Percentiles rank a stretch among this genome's conserved stretches.
Evolutionary conservation across 2,329 filamentous ascomycete species (phyloP).

Genomic region (Microdochium trichocladiopsis): DNA sequence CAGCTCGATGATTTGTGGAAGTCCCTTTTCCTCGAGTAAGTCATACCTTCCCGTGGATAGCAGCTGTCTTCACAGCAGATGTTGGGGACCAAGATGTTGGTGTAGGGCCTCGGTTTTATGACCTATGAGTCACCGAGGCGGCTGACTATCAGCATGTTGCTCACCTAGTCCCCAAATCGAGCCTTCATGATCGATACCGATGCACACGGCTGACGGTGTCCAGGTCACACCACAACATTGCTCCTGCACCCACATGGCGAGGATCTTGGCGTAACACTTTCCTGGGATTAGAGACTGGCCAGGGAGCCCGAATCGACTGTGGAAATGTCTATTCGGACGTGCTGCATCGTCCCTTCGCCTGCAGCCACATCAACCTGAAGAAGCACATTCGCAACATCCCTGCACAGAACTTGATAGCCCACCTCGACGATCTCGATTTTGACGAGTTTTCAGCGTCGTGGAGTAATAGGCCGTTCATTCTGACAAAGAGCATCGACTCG

Average conservation of each 20-base stretch:
- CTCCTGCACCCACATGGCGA: constrained; percentile 55
- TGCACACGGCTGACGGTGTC: neutral
- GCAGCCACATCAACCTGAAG: constrained; percentile 64
- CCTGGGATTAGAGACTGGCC: constrained; percentile 45
- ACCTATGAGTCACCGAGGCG: neutral
- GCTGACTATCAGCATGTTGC: neutral
- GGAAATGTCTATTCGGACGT: constrained; percentile 81
- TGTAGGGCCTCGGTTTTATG: too few species aligned
- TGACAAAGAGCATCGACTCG: constrained; percentile 71
- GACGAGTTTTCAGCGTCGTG: constrained; percentile 69
- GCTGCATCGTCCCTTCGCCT: constrained; percentile 84
- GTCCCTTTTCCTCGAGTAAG: constrained; percentile 75
- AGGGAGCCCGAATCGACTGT: constrained; percentile 60
- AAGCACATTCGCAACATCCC: constrained; percentile 69
- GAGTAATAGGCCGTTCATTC: constrained; percentile 77
- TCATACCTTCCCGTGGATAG: too few species aligned
- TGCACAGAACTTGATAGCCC: constrained; percentile 61
- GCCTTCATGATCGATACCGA: neutral
- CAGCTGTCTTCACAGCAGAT: too few species aligned
- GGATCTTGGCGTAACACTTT: constrained; percentile 81
- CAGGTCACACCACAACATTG: constrained; percentile 2
- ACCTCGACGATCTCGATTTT: constrained; percentile 60
- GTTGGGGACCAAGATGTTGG: neutral
- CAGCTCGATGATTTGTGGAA: constrained; percentile 87
- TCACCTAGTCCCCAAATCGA: neutral